Evolutionary conservation across 176 grass and related monocot species (phyloP).

Genomic region (Phyllostachys edulis): DNA sequence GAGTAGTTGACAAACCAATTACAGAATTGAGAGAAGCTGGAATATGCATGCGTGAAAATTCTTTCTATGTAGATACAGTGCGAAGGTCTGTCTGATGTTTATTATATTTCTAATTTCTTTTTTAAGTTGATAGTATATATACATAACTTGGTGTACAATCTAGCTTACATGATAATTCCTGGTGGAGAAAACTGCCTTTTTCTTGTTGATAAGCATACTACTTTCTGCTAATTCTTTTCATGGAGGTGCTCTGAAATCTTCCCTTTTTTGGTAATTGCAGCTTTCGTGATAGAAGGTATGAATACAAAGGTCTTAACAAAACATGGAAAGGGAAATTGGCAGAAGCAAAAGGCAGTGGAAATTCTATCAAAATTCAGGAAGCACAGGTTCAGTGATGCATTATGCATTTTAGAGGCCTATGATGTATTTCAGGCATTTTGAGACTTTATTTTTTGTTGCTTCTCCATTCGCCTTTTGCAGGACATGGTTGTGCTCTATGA

Average conservation of each 20-base stretch:
- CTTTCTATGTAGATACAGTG: slow-evolving; percentile 98
- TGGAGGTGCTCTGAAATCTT: slow-evolving; percentile 24
- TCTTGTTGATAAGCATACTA: slow-evolving; percentile 8
- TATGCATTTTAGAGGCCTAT: not conserved
- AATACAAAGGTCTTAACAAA: slow-evolving; percentile 99
- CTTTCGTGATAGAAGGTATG: slow-evolving; percentile 97
- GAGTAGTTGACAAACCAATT: slow-evolving; percentile 96
- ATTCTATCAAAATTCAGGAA: slow-evolving; percentile 98
- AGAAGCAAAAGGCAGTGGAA: slow-evolving; percentile 80
- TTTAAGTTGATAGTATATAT: slow-evolving; percentile 12
- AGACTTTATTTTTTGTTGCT: slow-evolving; percentile 13
- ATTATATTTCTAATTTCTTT: not conserved
- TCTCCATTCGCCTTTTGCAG: slow-evolving; percentile 52
- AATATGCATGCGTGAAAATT: slow-evolving; percentile 99
- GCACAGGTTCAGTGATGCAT: slow-evolving; percentile 61
- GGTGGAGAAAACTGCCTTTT: not conserved
- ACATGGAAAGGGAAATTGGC: slow-evolving; percentile 89
- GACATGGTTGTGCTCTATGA: slow-evolving; percentile 99
- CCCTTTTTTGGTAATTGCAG: slow-evolving; percentile 57
- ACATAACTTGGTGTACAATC: slow-evolving; percentile 3
- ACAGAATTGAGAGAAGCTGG: slow-evolving; percentile 96
- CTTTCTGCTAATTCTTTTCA: slow-evolving; percentile 19
- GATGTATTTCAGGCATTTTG: slow-evolving; percentile 31
- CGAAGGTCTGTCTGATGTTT: slow-evolving; percentile 56
- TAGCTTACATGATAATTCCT: slow-evolving; percentile 5